Conservation (phyloP, 257 asterid species). For the Jasminum sambac region DNA sequence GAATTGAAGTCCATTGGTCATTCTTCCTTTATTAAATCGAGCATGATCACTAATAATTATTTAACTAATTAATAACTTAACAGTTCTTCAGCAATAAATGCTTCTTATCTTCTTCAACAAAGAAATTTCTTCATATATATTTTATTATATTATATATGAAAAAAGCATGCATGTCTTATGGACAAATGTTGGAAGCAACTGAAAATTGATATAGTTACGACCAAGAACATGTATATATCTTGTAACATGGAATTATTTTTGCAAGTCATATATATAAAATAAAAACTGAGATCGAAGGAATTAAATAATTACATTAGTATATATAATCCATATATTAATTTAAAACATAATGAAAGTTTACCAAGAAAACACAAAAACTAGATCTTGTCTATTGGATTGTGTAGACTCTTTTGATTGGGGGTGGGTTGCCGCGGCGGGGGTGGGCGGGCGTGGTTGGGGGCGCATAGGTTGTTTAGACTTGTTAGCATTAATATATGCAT, state of each 20-base stretch:
- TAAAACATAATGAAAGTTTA: no score
- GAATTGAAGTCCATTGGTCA: background rate
- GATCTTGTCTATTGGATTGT: no score
- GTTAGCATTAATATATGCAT: no score
- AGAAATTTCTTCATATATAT: background rate
- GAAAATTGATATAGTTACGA: background rate
- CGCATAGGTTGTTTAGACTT: no score
- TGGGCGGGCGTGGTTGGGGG: no score
- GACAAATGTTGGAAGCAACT: constrained; percentile 4
- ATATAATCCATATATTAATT: no score
- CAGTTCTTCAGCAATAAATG: background rate
- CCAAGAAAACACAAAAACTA: no score
- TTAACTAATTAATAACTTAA: background rate
- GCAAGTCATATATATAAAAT: background rate
- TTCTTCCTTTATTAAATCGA: background rate
- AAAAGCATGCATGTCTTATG: background rate
- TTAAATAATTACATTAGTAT: no score
- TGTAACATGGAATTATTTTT: background rate
- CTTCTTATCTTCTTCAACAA: background rate
- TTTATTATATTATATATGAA: background rate
- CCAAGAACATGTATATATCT: background rate
- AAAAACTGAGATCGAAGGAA: background rate
- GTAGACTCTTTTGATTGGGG: no score
- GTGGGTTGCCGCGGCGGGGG: no score
- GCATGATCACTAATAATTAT: background rate